These are phyloP conservation scores for Camelina neglecta DNA, from an alignment of 345 rosid species.

Conservation along the genomic window DNA sequence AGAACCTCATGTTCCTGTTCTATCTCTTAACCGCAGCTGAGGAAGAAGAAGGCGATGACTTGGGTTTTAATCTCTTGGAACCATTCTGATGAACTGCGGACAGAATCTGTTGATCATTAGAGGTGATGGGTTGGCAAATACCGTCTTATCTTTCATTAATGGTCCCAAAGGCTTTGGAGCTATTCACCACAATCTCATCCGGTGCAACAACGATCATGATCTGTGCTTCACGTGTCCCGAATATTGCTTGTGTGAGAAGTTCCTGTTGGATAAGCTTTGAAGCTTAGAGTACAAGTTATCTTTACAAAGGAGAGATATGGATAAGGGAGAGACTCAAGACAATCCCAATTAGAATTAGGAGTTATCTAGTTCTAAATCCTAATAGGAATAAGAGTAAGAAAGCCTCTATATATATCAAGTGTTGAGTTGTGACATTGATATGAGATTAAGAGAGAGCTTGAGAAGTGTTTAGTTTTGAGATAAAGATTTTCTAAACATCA, in stretches of 20 bases:
- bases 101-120: slow-evolving; percentile 9
- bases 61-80: slow-evolving; percentile 59
- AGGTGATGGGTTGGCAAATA: slow-evolving; percentile 23
- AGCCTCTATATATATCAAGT: no score
- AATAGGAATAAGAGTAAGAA: no score
- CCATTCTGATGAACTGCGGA: neutral
- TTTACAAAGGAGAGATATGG: no score
- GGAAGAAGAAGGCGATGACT: neutral
- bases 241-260: slow-evolving; percentile 62
- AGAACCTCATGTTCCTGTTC: neutral
- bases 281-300: no score
- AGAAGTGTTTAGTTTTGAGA: no score
- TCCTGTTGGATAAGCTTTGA: slow-evolving; percentile 25
- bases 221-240: slow-evolving; percentile 71
- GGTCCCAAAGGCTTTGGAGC: slow-evolving; percentile 42
- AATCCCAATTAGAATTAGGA: no score
- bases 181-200: slow-evolving; percentile 69
- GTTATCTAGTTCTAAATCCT: no score
- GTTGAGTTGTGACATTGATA: no score
- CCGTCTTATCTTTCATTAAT: slow-evolving; percentile 48
- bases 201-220: slow-evolving; percentile 49
- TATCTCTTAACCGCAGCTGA: neutral
- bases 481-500: no score
- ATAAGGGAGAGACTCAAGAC: no score
- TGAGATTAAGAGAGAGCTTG: no score